Evolutionary conservation across 2,329 filamentous ascomycete species (phyloP).

Genomic region (Aspergillus sclerotialis): DNA sequence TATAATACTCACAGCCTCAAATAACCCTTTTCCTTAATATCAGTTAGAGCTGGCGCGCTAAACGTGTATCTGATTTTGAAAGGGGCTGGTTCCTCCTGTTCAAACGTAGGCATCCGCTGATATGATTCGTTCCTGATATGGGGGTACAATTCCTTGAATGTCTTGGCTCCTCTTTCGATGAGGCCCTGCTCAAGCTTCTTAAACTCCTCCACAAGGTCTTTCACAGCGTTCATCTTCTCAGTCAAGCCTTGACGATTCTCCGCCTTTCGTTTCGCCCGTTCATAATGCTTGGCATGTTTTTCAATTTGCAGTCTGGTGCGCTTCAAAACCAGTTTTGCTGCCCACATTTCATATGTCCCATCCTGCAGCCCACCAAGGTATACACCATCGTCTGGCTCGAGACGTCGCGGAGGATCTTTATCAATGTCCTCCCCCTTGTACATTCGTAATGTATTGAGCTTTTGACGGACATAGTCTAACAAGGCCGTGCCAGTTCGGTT

Average conservation of each 20-base stretch:
- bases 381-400: slow-evolving; percentile 36
- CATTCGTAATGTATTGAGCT: slow-evolving; percentile 44
- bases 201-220: slow-evolving; percentile 45
- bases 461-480: slow-evolving; percentile 54
- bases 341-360: slow-evolving; percentile 57
- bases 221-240: slow-evolving; percentile 53
- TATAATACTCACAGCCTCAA: slow-evolving; percentile 49
- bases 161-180: slow-evolving; percentile 55
- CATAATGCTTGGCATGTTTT: slow-evolving; percentile 25
- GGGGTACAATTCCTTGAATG: slow-evolving; percentile 59
- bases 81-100: slow-evolving; percentile 15
- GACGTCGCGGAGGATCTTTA: slow-evolving; percentile 6
- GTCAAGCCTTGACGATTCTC: slow-evolving; percentile 19
- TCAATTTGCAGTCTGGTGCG: slow-evolving; percentile 31
- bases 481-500: slow-evolving; percentile 30
- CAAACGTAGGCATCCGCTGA: neutral
- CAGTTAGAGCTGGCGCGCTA: slow-evolving; percentile 42
- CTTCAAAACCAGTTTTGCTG: slow-evolving; percentile 35
- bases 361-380: slow-evolving; percentile 47
- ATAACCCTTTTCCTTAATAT: slow-evolving; percentile 53
- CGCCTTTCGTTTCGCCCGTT: neutral
- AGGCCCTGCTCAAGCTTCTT: slow-evolving; percentile 51
- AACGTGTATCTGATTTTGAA: slow-evolving; percentile 52
- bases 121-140: slow-evolving; percentile 17
- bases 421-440: slow-evolving; percentile 33